Evolutionary conservation across 2,329 filamentous ascomycete species (phyloP).

Genomic region (Knoxdaviesia proteae): DNA sequence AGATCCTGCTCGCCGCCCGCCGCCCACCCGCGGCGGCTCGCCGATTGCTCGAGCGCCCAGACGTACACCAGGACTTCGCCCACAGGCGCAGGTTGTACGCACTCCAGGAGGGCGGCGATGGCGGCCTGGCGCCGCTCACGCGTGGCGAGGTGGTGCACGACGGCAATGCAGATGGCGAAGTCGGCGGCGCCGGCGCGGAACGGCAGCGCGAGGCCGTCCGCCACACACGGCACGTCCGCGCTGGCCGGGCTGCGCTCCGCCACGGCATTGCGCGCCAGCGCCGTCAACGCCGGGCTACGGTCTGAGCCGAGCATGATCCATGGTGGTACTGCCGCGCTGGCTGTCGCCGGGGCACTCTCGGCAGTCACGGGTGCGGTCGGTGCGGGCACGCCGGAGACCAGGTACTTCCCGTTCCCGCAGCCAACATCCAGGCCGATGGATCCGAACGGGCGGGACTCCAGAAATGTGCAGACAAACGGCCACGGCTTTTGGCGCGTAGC

Average conservation of each 20-base stretch:
- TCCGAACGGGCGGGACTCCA: slow-evolving; percentile 42
- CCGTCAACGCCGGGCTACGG: slow-evolving; percentile 41
- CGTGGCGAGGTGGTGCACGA: slow-evolving; percentile 84
- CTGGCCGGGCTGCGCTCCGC: slow-evolving; percentile 16
- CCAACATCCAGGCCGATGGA: slow-evolving; percentile 76
- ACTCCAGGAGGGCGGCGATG: slow-evolving; percentile 47
- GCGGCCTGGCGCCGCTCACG: slow-evolving; percentile 49
- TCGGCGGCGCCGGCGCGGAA: slow-evolving; percentile 43
- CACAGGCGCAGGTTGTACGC: slow-evolving; percentile 21
- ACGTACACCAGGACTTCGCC: slow-evolving; percentile 70
- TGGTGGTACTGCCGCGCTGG: slow-evolving; percentile 8
- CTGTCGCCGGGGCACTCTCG: slow-evolving; percentile 63
- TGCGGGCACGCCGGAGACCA: slow-evolving; percentile 44
- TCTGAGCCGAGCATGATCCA: slow-evolving; percentile 57
- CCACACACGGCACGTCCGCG: slow-evolving; percentile 47
- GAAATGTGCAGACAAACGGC: slow-evolving; percentile 72
- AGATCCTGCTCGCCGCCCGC: slow-evolving; percentile 70
- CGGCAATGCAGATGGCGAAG: slow-evolving; percentile 86
- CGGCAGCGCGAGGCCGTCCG: slow-evolving; percentile 67
- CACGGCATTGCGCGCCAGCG: slow-evolving; percentile 13
- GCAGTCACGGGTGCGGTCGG: slow-evolving; percentile 57
- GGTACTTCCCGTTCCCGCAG: slow-evolving; percentile 93
- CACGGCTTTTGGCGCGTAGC: slow-evolving; percentile 68
- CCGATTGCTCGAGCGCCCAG: slow-evolving; percentile 85
- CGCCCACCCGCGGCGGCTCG: slow-evolving; percentile 75